Conservation (phyloP, 768 basidiomycete species). For the Infundibulicybe gibba region DNA sequence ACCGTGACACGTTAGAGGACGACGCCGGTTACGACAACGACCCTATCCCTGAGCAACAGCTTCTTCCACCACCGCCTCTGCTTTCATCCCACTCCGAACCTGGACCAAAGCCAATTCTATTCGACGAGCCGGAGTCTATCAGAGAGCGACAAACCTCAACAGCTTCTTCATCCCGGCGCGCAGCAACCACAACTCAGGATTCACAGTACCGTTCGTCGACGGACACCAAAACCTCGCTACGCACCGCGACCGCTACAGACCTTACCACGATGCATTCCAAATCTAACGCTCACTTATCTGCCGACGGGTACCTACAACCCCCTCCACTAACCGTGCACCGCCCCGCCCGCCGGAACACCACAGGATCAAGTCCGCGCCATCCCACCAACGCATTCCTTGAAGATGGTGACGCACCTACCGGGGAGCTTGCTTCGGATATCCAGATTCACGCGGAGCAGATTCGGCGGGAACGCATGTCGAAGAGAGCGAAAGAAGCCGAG, state of each 20-base stretch:
- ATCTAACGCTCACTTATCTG: slow-evolving; percentile 19
- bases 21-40: slow-evolving; percentile 1
- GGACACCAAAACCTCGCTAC: slow-evolving; percentile 41
- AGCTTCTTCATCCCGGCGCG: slow-evolving; percentile 24
- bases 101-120: slow-evolving; percentile 16
- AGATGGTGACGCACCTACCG: slow-evolving; percentile 38
- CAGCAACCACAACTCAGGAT: slow-evolving; percentile 13
- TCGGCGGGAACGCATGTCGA: slow-evolving; percentile 69
- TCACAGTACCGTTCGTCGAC: slow-evolving; percentile 45
- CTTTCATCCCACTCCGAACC: slow-evolving; percentile 11
- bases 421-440: slow-evolving; percentile 75
- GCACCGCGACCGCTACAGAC: slow-evolving; percentile 16
- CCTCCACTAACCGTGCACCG: slow-evolving; percentile 31
- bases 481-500: slow-evolving; percentile 67
- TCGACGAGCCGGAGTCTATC: slow-evolving; percentile 27
- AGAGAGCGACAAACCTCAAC: slow-evolving; percentile 14
- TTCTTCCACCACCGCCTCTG: slow-evolving; percentile 3
- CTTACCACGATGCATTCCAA: slow-evolving; percentile 11
- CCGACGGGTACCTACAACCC: slow-evolving; percentile 52
- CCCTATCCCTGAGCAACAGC: neutral
- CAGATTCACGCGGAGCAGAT: slow-evolving; percentile 88
- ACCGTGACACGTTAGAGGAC: slow-evolving; percentile 9
- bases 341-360: slow-evolving; percentile 67
- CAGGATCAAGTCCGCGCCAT: slow-evolving; percentile 43
- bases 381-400: slow-evolving; percentile 21